Evolutionary conservation across 2,329 filamentous ascomycete genomes (phyloP).

Genomic region (Trichoderma lentiforme): DNA sequence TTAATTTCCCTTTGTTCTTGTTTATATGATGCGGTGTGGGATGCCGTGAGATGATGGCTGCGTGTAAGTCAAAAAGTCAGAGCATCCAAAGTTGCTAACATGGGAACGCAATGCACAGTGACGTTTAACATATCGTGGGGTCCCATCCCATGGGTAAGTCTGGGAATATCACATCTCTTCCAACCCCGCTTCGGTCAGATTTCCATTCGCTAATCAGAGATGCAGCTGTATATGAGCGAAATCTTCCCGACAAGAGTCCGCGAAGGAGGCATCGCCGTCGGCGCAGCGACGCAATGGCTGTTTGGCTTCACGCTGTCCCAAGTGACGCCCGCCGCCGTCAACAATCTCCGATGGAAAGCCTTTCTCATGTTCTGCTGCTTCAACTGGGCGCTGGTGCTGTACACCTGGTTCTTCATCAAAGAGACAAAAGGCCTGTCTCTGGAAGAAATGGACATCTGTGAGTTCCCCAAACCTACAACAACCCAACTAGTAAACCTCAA

Average conservation of each 20-base stretch:
- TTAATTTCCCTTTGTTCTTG: neutral
- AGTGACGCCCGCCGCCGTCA: slow-evolving; percentile 46
- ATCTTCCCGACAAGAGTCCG: slow-evolving; percentile 52
- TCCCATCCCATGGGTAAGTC: slow-evolving; percentile 28
- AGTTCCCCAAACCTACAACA: neutral
- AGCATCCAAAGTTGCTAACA: neutral
- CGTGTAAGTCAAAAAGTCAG: neutral
- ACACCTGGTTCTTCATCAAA: slow-evolving; percentile 18
- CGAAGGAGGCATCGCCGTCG: slow-evolving; percentile 47
- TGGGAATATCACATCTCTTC: neutral
- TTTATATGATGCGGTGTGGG: neutral
- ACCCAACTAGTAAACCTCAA: neutral
- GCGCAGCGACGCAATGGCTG: slow-evolving; percentile 49
- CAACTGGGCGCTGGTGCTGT: slow-evolving; percentile 16
- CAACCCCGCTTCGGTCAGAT: neutral
- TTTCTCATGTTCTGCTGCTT: slow-evolving; percentile 45
- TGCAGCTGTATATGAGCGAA: slow-evolving; percentile 42
- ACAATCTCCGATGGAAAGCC: slow-evolving; percentile 45
- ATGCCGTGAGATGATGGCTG: neutral
- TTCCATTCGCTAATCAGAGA: neutral
- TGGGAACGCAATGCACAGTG: slow-evolving; percentile 25
- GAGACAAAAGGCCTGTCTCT: slow-evolving; percentile 26
- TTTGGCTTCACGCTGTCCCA: slow-evolving; percentile 50
- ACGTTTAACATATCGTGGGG: slow-evolving; percentile 34
- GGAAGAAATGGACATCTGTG: slow-evolving; percentile 27